Evolutionary conservation across 345 rosid genomes (phyloP), one percentile per base, ranked within the genome.

Genomic region (Kernera saxatilis): DNA sequence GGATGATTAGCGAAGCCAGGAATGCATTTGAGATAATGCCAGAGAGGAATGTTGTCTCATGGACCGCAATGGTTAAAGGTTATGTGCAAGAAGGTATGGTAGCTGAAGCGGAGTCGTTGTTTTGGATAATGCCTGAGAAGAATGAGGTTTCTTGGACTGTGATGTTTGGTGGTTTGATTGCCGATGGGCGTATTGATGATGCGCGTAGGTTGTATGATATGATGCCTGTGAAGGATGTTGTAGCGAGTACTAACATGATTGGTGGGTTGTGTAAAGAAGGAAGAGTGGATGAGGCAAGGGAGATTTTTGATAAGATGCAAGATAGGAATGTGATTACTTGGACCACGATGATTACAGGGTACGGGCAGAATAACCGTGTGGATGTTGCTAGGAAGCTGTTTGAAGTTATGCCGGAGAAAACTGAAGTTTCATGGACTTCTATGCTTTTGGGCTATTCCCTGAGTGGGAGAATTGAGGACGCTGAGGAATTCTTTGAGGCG

Each of bases 81-180:
- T 85, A 87, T 57, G 80, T 86, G 35, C 82, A 83, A 46, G 82
- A 72, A 44, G 90, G 96, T 59, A 79, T 80, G 87, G 68, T 83
- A 8, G 17, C 25, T 44, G 83, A 83, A 49, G 96, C 94, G 0
- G 96, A 87, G 65, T 49, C 36, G 0, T 71, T 92, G 65, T 92
- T 92, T 76, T 83, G 85, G 89, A 63, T 43, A 79, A 92, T 87
- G 88, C 98, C 94, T 1, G 89, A 79, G 78, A 87, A 54, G 84
- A 89, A 87, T 78, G 87, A 84, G 51, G 84, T 87, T 18, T 89
- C 92, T 26, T 91, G 93, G 96, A 89, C 91, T 33, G 93, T 89
- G 62, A 91, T 91, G 90, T 69, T 87, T 39, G 84, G 93, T 56
- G 96, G 96, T 27, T 75, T 91, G 70, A 77, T 86, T 64, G 85